Evolutionary conservation across 1,139 yeast species (phyloP), one percentile per base, ranked within the genome.

Genomic region (Keqinozyma sinolaborantium): DNA sequence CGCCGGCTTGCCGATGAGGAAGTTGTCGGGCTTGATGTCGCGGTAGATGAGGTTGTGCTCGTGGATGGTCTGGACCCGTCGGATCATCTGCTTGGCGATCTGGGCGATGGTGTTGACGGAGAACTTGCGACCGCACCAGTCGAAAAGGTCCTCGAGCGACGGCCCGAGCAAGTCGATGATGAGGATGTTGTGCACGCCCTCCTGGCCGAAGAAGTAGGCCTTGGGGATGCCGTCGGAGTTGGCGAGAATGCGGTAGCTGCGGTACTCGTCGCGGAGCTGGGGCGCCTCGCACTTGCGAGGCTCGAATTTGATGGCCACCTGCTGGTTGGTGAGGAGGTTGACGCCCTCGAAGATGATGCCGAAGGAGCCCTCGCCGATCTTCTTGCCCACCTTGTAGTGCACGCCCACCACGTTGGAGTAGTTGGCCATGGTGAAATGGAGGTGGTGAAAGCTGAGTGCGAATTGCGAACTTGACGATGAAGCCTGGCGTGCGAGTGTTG

Each of bases 301-400:
- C 54, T 83, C 92, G 43, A 82, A 83, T 58, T 83, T 83, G 44
- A 76, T 73, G 62, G 97, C 72, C 63, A 95, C 74, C 55, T 85
- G 75, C 65, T 81, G 78, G 54, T 85, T 86, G 44, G 74, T 72
- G 47, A 92, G 72, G 43, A 92, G 70, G 56, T 92, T 92, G 35
- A 85, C 79, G 21, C 98, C 98, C 63, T 90, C 97, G 58, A 90
- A 92, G 33, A 92, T 90, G 31, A 90, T 92, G 14, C 98, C 98
- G 65, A 92, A 92, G 2, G 97, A 90, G 13, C 98, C 98, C 60
- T 92, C 97, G 25, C 98, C 98, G 38, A 92, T 92, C 64, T 92
- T 92, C 56, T 88, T 88, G 30, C 97, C 98, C 39, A 92, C 88
- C 44, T 92, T 88, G 65, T 87, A 92, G 67, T 92, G 97, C 20